These are phyloP conservation scores for Boletus sensibilis DNA, from an alignment of 768 basidiomycete species.

Conservation along the genomic window DNA sequence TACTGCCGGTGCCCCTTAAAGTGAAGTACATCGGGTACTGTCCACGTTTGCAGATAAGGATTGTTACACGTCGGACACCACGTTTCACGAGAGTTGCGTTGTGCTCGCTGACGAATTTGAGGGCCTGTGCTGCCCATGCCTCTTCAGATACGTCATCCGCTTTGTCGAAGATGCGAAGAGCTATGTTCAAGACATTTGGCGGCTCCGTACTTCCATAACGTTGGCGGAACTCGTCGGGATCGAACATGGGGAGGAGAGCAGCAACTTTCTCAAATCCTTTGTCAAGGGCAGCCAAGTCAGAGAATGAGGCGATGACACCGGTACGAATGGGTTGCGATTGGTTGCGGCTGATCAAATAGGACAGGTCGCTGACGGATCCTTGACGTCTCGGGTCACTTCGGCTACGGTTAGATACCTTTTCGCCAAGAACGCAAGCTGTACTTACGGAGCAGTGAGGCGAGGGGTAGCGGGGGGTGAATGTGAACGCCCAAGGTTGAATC, in stretches of 20 bases:
- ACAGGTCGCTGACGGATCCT: slow-evolving; percentile 93
- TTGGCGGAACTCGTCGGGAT: slow-evolving; percentile 65
- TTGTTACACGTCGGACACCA: slow-evolving; percentile 89
- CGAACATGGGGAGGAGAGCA: slow-evolving; percentile 70
- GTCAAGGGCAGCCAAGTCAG: slow-evolving; percentile 62
- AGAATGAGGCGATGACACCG: slow-evolving; percentile 91
- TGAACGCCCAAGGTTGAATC: slow-evolving; percentile 90
- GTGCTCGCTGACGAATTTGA: slow-evolving; percentile 68
- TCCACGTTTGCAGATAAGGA: slow-evolving; percentile 87
- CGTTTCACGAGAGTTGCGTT: slow-evolving; percentile 60
- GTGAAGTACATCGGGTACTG: slow-evolving; percentile 96
- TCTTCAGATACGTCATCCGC: slow-evolving; percentile 75
- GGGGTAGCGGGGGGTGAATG: slow-evolving; percentile 87
- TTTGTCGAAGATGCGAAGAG: slow-evolving; percentile 83
- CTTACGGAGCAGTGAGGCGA: slow-evolving; percentile 44
- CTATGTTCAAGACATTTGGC: slow-evolving; percentile 93
- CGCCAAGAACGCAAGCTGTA: neutral
- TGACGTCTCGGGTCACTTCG: slow-evolving; percentile 67
- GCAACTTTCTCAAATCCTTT: slow-evolving; percentile 77
- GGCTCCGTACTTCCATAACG: slow-evolving; percentile 75
- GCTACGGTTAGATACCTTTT: slow-evolving; percentile 8
- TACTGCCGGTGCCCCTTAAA: slow-evolving; percentile 65
- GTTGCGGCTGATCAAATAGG: slow-evolving; percentile 84
- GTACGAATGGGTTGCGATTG: slow-evolving; percentile 87
- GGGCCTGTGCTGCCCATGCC: slow-evolving; percentile 72